Evolutionary conservation across 495 filamentous ascomycete genomes (phyloP), one percentile per base, ranked within the genome.

Genomic region (Cudoniella acicularis): DNA sequence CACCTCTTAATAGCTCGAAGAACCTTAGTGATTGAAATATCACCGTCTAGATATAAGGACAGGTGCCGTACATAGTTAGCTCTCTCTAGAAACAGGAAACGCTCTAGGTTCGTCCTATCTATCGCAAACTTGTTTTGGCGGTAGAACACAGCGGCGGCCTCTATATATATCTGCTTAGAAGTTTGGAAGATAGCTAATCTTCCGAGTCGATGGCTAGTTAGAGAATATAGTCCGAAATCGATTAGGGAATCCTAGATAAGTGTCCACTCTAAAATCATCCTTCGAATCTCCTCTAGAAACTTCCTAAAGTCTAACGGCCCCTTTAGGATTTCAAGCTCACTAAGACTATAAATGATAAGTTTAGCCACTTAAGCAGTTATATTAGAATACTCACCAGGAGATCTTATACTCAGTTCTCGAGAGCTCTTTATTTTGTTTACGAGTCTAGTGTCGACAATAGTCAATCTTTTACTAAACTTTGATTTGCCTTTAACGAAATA

Each of bases 101-200:
- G 45, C 45, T 48, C n/a, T 17, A 48, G n/a, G 45, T 48, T 48
- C 45, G 45, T 23, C 45, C 45, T n/a, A n/a, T 18, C 45, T 48
- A 48, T 48, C n/a, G 45, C n/a, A 23, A 48, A 48, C 45, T 48
- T 48, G n/a, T 48, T 48, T 48, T 48, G 45, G 45, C 45, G n/a
- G 45, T 48, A 17, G 9, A 48, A 48, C 45, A 48, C 9, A 48
- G 45, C 45, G 21, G 17, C 9, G n/a, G 45, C 45, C n/a, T 48
- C 45, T 48, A 9, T 10, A 48, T 48, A 48, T 48, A 48, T 48
- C 45, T 48, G 45, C 45, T 48, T 48, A 9, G 45, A 36, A 36
- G 30, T 36, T 13, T 36, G 30, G 30, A 36, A 36, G 30, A 36
- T 36, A 36, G 30, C 30, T 36, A 36, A 36, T 36, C 13, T 36